Percentiles rank a stretch among this genome's conserved stretches.
These are phyloP conservation scores for Fulvia fulva DNA, from an alignment of 2,329 filamentous ascomycete species.

Conservation along the genomic window DNA sequence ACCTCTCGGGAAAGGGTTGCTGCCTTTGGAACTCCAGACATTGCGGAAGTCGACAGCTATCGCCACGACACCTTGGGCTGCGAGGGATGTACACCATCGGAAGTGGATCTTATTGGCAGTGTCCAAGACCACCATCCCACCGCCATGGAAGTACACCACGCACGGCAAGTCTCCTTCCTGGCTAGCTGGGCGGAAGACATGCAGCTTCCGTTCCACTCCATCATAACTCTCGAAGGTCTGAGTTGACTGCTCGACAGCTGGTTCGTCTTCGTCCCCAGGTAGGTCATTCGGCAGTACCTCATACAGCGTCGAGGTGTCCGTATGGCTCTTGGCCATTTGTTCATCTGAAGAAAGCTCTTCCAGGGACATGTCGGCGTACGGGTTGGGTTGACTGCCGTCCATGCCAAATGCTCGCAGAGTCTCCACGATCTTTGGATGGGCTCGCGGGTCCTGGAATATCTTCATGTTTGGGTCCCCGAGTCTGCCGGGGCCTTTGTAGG, in stretches of 20 bases:
- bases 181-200: slow-evolving; percentile 17
- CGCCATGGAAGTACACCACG: slow-evolving; percentile 28
- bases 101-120: slow-evolving; percentile 25
- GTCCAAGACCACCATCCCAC: slow-evolving; percentile 24
- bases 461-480: slow-evolving; percentile 24
- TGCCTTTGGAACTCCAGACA: slow-evolving; percentile 22
- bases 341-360: slow-evolving; percentile 16
- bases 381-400: slow-evolving; percentile 19
- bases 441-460: slow-evolving; percentile 24
- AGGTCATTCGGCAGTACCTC: slow-evolving; percentile 68
- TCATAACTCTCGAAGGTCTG: slow-evolving; percentile 22
- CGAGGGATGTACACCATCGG: slow-evolving; percentile 27
- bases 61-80: slow-evolving; percentile 20
- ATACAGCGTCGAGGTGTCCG: slow-evolving; percentile 57
- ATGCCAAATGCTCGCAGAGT: slow-evolving; percentile 20
- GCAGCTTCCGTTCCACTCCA: slow-evolving; percentile 20
- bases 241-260: slow-evolving; percentile 13
- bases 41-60: slow-evolving; percentile 33
- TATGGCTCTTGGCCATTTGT: slow-evolving; percentile 19
- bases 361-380: slow-evolving; percentile 13
- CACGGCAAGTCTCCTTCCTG: slow-evolving; percentile 17
- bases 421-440: slow-evolving; percentile 24
- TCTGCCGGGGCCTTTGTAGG: slow-evolving; percentile 20
- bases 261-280: slow-evolving; percentile 18
- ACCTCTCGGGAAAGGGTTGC: slow-evolving; percentile 29